Conservation (phyloP, 495 filamentous ascomycete genomes). For the Penicillium chermesinum region DNA sequence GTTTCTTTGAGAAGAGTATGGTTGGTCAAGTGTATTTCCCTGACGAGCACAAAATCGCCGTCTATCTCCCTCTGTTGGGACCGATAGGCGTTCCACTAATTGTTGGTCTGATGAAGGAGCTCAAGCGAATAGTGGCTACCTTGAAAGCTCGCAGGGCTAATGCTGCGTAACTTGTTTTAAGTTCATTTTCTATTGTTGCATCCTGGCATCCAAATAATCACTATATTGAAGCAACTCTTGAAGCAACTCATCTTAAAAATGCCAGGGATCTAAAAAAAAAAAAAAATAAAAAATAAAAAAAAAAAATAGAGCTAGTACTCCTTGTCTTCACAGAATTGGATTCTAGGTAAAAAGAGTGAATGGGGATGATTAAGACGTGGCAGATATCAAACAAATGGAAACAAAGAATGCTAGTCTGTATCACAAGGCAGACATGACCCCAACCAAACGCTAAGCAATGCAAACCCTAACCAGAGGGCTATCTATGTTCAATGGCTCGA, state of each 20-base stretch:
- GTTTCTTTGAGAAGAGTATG: slow-evolving; percentile 99
- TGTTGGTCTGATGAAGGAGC: slow-evolving; percentile 76
- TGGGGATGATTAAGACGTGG: background rate
- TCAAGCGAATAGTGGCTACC: slow-evolving; percentile 48
- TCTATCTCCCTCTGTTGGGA: slow-evolving; percentile 87
- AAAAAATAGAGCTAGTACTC: too few relatives aligned
- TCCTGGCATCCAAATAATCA: too few relatives aligned
- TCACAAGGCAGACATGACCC: background rate
- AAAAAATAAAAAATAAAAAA: too few relatives aligned
- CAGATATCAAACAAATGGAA: background rate
- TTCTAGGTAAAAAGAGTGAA: too few relatives aligned
- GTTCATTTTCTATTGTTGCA: background rate
- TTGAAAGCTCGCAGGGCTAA: slow-evolving; percentile 25
- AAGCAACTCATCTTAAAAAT: too few relatives aligned
- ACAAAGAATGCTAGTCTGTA: background rate
- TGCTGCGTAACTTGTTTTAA: background rate
- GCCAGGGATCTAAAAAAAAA: too few relatives aligned
- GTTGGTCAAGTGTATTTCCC: slow-evolving; percentile 97
- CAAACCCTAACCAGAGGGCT: background rate
- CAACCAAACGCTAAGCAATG: background rate
- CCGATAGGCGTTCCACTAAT: slow-evolving; percentile 88
- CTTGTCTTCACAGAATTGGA: too few relatives aligned
- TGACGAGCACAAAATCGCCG: slow-evolving; percentile 97
- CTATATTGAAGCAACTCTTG: too few relatives aligned
- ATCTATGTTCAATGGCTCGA: background rate